Conservation (phyloP, 2,329 filamentous ascomycete species). For the Taxawa tesnikishii region DNA sequence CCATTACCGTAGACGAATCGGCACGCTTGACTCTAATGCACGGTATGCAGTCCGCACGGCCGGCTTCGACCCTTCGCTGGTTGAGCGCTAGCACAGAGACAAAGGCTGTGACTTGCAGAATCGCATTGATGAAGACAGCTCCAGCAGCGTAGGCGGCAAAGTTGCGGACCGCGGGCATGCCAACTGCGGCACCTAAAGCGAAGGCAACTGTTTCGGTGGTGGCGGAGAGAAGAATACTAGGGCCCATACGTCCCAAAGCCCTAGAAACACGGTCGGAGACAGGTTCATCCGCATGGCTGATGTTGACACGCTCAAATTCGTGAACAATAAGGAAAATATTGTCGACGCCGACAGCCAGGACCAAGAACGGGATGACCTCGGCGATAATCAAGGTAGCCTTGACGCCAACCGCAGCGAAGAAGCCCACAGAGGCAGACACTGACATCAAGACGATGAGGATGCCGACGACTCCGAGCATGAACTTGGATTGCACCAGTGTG, state of each 20-base stretch:
- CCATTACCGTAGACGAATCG: slow-evolving; percentile 50
- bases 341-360: slow-evolving; percentile 91
- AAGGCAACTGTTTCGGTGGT: slow-evolving; percentile 90
- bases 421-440: slow-evolving; percentile 83
- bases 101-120: slow-evolving; percentile 97
- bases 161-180: slow-evolving; percentile 95
- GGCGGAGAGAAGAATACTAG: slow-evolving; percentile 91
- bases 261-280: slow-evolving; percentile 77
- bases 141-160: slow-evolving; percentile 95
- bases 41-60: slow-evolving; percentile 83
- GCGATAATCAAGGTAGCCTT: slow-evolving; percentile 97
- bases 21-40: slow-evolving; percentile 73
- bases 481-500: slow-evolving; percentile 88
- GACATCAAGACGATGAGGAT: slow-evolving; percentile 97
- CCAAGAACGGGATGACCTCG: slow-evolving; percentile 95
- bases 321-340: slow-evolving; percentile 99
- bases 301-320: slow-evolving; percentile 90
- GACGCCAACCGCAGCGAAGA: slow-evolving; percentile 84
- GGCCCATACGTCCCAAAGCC: slow-evolving; percentile 90
- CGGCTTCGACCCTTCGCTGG: slow-evolving; percentile 77
- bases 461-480: slow-evolving; percentile 84
- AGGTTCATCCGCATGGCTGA: slow-evolving; percentile 78
- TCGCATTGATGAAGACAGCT: slow-evolving; percentile 89
- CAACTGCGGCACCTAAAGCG: slow-evolving; percentile 80
- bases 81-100: slow-evolving; percentile 84